Base-by-base conservation (phyloP, 371 early-diverging fungal species). In the Cokeromyces recurvatus region DNA sequence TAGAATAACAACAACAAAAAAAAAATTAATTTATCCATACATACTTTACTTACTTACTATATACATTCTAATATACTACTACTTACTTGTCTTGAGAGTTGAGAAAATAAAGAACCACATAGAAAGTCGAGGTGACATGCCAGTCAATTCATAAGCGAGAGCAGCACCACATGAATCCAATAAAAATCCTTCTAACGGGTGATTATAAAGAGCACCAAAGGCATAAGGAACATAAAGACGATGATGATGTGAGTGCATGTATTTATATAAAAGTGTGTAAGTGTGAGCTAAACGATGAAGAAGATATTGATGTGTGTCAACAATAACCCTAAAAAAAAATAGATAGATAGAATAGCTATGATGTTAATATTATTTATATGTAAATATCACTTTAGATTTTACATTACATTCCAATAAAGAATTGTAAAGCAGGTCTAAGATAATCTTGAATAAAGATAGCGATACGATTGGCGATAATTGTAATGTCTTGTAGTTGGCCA, bases 201-300 rank as follows among this genome's bases (percentile, higher is more conserved):
- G 86, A 62, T 87, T 87, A 62, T 87, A 87, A 16, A 87, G 72
- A 12, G 88, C 88, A 19, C 85, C 88, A 62, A 78, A 84, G 2
- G 88, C 84, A 61, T 81, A 87, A 20, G 85, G 82, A 4, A 74
- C 81, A 43, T 85, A 82, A 10, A 87, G 70, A 40, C 81, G 79
- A 52, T 87, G 88, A 54, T 87, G 88, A 38, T 79, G 78, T 19
- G 82, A 81, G 52, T 87, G 88, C 58, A 87, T 77, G 39, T 73
- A 62, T 51, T 81, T 77, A 66, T 87, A 87, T 24, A 86, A 62
- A 32, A 65, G 80, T 25, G 71, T 67, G 41, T 76, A 75, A 14
- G 62, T 67, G 68, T 87, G 88, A 62, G 81, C 79, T 25, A 76
- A 55, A 32, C 86, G 78, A 56, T 87, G 88, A 47, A 86, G 67